These are phyloP conservation scores for Arachnomyces sp. DNA, from an alignment of 2,329 filamentous ascomycete genomes.

Conservation along the genomic window DNA sequence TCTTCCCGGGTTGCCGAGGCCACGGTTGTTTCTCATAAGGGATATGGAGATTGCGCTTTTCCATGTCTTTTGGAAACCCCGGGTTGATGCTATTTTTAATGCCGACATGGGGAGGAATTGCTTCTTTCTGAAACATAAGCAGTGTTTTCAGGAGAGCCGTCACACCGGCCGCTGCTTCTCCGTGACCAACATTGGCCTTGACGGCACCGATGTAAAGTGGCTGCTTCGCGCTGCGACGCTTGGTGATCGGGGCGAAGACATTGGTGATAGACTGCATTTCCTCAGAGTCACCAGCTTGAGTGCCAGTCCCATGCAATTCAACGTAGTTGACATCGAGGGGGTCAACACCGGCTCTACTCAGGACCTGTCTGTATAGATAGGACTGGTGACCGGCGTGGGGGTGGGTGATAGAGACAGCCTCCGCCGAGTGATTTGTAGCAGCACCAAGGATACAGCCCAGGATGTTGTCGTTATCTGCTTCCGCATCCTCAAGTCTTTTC, in stretches of 20 bases:
- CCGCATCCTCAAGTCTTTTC: slow-evolving; percentile 63
- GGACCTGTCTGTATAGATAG: slow-evolving; percentile 28
- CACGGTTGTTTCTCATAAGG: slow-evolving; percentile 39
- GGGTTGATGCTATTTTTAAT: slow-evolving; percentile 38
- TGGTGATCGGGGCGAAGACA: slow-evolving; percentile 24
- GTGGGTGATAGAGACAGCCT: slow-evolving; percentile 43
- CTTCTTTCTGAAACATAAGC: slow-evolving; percentile 30
- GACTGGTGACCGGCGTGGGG: slow-evolving; percentile 33
- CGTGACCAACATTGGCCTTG: slow-evolving; percentile 38
- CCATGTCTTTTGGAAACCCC: slow-evolving; percentile 37
- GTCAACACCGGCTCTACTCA: slow-evolving; percentile 28
- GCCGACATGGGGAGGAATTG: slow-evolving; percentile 26
- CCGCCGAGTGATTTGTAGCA: slow-evolving; percentile 65
- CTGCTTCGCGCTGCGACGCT: slow-evolving; percentile 22
- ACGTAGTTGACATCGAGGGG: slow-evolving; percentile 31
- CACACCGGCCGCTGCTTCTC: slow-evolving; percentile 47
- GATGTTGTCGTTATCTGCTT: slow-evolving; percentile 54
- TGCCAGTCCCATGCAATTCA: slow-evolving; percentile 36
- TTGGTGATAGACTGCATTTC: slow-evolving; percentile 30
- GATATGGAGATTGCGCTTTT: slow-evolving; percentile 36
- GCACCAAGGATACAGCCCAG: slow-evolving; percentile 61
- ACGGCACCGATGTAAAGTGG: slow-evolving; percentile 27
- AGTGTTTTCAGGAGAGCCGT: slow-evolving; percentile 27
- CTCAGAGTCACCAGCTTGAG: slow-evolving; percentile 32
- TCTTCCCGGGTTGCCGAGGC: slow-evolving; percentile 21